Conservation (phyloP, 768 basidiomycete species). For the Russula vinacea region DNA sequence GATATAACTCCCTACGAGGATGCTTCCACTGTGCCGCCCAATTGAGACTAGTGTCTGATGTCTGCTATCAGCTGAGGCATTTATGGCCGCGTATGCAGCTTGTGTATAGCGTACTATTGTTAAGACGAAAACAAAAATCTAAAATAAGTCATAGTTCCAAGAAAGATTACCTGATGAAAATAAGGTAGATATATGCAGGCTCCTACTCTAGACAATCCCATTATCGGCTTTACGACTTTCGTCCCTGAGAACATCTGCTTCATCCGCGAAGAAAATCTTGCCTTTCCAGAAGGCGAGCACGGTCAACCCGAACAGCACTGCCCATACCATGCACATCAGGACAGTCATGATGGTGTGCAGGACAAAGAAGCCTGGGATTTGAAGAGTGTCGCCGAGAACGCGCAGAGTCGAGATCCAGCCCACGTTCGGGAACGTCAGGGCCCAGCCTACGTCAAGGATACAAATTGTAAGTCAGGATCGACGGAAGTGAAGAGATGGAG, state of each 20-base stretch:
- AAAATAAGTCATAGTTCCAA: neutral
- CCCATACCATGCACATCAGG: constrained; percentile 43
- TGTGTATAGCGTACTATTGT: neutral
- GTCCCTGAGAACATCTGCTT: constrained; percentile 46
- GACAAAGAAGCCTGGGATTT: constrained; percentile 40
- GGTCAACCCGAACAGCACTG: constrained; percentile 44
- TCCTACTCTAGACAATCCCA: constrained; percentile 2
- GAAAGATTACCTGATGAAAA: neutral
- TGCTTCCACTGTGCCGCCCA: neutral
- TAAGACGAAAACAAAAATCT: neutral
- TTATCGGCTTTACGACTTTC: neutral
- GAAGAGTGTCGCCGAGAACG: constrained; percentile 43
- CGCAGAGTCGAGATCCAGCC: constrained; percentile 47
- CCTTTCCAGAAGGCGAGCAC: constrained; percentile 43
- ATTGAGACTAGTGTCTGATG: neutral
- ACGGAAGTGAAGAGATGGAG: neutral
- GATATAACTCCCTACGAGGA: neutral
- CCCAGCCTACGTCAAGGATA: constrained; percentile 38
- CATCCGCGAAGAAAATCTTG: constrained; percentile 43
- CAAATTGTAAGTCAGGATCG: neutral
- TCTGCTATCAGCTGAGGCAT: neutral
- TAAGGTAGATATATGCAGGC: constrained; percentile 1
- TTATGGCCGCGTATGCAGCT: neutral
- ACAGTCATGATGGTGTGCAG: constrained; percentile 43
- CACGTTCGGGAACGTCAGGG: constrained; percentile 48